Evolutionary conservation across 352 stramenopile genomes (phyloP).

Genomic region (Pythium aquatile): DNA sequence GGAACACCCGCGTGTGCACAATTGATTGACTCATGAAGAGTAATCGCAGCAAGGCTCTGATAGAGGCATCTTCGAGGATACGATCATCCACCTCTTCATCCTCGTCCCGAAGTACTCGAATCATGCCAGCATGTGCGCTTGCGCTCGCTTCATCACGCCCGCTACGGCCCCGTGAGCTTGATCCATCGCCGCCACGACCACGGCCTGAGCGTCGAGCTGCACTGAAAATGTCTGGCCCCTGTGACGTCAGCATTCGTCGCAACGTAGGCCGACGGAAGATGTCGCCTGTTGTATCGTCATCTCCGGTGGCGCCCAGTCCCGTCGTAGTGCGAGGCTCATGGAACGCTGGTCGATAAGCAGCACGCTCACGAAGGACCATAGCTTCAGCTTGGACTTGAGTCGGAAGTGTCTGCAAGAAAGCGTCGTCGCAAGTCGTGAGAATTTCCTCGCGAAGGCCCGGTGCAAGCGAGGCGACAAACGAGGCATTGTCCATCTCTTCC

Average conservation of each 20-base stretch:
- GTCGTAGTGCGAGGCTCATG: constrained; percentile 36
- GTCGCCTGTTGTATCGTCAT: constrained; percentile 41
- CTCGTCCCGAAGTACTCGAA: constrained; percentile 75
- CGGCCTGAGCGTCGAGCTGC: constrained; percentile 30
- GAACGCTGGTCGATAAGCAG: constrained; percentile 73
- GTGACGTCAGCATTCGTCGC: constrained; percentile 78
- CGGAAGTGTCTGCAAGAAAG: constrained; percentile 94
- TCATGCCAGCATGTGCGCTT: constrained; percentile 44
- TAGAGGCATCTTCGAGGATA: constrained; percentile 64
- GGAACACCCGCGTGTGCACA: constrained; percentile 80
- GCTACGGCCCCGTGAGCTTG: constrained; percentile 35
- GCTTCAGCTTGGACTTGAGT: constrained; percentile 94
- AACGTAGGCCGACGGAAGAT: constrained; percentile 76
- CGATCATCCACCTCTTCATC: constrained; percentile 57
- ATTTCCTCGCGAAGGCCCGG: constrained; percentile 97
- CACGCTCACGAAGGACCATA: constrained; percentile 93
- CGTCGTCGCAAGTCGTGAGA: constrained; percentile 94
- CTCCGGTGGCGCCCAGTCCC: constrained; percentile 19
- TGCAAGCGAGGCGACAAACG: constrained; percentile 95
- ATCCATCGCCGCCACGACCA: constrained; percentile 44
- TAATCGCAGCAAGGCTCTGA: constrained; percentile 65
- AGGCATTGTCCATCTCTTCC: constrained; percentile 98
- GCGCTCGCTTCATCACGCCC: constrained; percentile 28
- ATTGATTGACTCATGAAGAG: constrained; percentile 82
- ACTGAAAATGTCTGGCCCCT: constrained; percentile 49